Conservation (phyloP, 1,284 basidiomycete genomes). For the Clitocybe nebularis region DNA sequence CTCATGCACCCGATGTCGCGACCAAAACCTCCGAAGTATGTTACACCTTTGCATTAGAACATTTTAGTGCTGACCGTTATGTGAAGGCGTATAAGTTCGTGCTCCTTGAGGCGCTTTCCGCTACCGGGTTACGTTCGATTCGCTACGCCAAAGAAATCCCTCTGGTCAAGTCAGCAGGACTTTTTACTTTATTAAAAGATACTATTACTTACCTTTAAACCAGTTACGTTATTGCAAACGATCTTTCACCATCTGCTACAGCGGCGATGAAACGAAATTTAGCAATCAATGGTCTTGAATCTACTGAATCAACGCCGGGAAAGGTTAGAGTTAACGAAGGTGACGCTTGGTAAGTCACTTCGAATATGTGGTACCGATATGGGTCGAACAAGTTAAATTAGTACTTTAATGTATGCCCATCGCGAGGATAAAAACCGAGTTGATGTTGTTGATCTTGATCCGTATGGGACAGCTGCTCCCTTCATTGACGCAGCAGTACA, state of each 20-base stretch:
- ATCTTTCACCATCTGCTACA: slow-evolving; percentile 81
- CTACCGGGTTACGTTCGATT: slow-evolving; percentile 93
- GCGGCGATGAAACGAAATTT: slow-evolving; percentile 89
- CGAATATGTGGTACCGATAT: too few species aligned
- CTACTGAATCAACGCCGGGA: slow-evolving; percentile 26
- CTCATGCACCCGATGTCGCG: background rate
- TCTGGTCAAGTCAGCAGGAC: slow-evolving; percentile 62
- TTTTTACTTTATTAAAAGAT: slow-evolving; percentile 14
- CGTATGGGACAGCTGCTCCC: slow-evolving; percentile 95
- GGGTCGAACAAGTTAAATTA: too few species aligned
- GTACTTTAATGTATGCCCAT: slow-evolving; percentile 89
- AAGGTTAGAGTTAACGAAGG: slow-evolving; percentile 84
- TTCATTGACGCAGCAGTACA: slow-evolving; percentile 99
- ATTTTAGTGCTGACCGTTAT: background rate
- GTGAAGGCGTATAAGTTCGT: slow-evolving; percentile 63
- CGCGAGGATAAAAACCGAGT: slow-evolving; percentile 72
- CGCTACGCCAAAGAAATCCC: slow-evolving; percentile 98
- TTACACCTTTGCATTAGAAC: slow-evolving; percentile 38
- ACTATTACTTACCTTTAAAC: slow-evolving; percentile 11
- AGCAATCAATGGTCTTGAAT: slow-evolving; percentile 79
- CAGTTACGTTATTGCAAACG: slow-evolving; percentile 92
- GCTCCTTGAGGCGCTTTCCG: slow-evolving; percentile 93
- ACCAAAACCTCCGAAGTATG: slow-evolving; percentile 18
- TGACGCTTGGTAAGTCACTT: slow-evolving; percentile 76
- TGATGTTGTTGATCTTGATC: slow-evolving; percentile 95